Conservation (phyloP, 805 yeast species). For the Kazachstania taianensis region DNA sequence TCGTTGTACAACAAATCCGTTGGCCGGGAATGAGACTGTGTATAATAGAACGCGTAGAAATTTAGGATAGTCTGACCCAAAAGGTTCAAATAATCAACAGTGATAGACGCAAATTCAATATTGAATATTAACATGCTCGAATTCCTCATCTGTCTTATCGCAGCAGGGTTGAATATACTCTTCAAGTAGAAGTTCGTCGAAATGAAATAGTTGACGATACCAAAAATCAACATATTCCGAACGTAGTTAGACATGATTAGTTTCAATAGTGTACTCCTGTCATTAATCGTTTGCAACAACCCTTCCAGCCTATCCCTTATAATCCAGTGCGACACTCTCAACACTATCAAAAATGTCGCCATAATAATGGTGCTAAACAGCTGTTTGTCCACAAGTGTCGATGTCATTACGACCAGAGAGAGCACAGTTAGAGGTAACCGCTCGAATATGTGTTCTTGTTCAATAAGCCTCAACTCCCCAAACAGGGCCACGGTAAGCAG, state of each 20-base stretch:
- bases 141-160: too few relatives aligned
- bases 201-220: slow-evolving; percentile 38
- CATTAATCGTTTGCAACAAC: slow-evolving; percentile 35
- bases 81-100: slow-evolving; percentile 38
- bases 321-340: slow-evolving; percentile 71
- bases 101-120: slow-evolving; percentile 61
- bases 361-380: slow-evolving; percentile 35
- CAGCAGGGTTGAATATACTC: slow-evolving; percentile 44
- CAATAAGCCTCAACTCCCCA: slow-evolving; percentile 67
- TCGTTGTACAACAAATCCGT: background rate
- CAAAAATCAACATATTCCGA: slow-evolving; percentile 34
- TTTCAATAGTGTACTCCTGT: slow-evolving; percentile 26
- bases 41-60: slow-evolving; percentile 40
- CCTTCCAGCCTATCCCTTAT: slow-evolving; percentile 39
- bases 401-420: slow-evolving; percentile 47
- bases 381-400: slow-evolving; percentile 42
- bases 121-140: slow-evolving; percentile 36
- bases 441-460: slow-evolving; percentile 63
- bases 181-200: slow-evolving; percentile 26
- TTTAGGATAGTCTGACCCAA: slow-evolving; percentile 26
- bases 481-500: slow-evolving; percentile 45
- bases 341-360: slow-evolving; percentile 35
- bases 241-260: slow-evolving; percentile 18
- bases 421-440: slow-evolving; percentile 55
- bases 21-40: slow-evolving; percentile 1